These are phyloP conservation scores for Lasiosphaeria hispida DNA, from an alignment of 495 filamentous ascomycete genomes.

Conservation along the genomic window DNA sequence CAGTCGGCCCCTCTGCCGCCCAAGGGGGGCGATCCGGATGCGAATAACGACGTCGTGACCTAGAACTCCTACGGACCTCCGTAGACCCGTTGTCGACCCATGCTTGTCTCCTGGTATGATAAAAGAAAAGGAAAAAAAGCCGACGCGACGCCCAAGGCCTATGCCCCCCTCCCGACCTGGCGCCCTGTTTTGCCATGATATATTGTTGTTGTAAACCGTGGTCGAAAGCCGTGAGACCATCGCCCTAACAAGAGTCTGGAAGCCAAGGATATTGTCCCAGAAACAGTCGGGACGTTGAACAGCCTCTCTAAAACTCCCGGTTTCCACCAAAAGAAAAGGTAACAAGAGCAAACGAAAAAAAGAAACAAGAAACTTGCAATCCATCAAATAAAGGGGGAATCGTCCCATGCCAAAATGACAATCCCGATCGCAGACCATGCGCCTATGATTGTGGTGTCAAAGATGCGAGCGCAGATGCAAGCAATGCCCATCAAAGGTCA, in stretches of 20 bases:
- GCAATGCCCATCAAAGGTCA: constrained; percentile 5
- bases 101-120: constrained; percentile 19
- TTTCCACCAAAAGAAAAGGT: constrained; percentile 10
- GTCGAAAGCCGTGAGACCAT: constrained; percentile 25
- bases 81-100: constrained; percentile 10
- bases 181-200: constrained; percentile 26
- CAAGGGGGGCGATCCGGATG: constrained; percentile 1
- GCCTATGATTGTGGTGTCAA: constrained; percentile 19
- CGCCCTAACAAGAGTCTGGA: constrained; percentile 20
- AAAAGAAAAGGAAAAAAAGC: constrained; percentile 19
- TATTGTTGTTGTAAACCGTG: constrained; percentile 20
- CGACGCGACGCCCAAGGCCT: constrained; percentile 21
- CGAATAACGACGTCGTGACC: constrained; percentile 11
- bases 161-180: constrained; percentile 10
- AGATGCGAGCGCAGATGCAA: constrained; percentile 18
- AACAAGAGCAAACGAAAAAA: constrained; percentile 11
- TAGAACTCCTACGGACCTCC: constrained; percentile 4
- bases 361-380: constrained; percentile 11
- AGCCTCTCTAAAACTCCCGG: constrained; percentile 19
- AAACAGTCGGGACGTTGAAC: constrained; percentile 11
- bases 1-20: background rate
- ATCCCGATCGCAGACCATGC: constrained; percentile 19
- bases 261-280: constrained; percentile 17
- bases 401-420: constrained; percentile 16
- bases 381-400: constrained; percentile 21